Evolutionary conservation across 257 asterid species (phyloP), one percentile per base, ranked within the genome.

Genomic region (Solanum medicagineum): DNA sequence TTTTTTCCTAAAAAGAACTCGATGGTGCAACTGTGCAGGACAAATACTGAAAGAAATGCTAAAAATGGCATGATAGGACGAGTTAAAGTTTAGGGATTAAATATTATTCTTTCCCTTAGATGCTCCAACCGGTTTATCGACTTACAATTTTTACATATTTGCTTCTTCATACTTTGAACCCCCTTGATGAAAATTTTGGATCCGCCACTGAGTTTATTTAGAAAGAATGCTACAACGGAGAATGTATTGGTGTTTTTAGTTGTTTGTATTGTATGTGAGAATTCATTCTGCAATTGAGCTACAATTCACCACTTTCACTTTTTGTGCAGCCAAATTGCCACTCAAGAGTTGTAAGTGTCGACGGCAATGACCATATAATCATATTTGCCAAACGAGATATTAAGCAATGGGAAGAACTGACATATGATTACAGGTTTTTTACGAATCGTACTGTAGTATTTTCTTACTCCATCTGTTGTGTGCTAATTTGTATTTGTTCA

Each of bases 381-480:
- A 97, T 97, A 88, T 97, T 95, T 84, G 97, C 99, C 73, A 97
- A 97, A 92, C 93, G 99, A 85, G 98, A 97, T 84, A 91, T 97
- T 83, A 87, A 89, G 69, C 94, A 90, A 86, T 90, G 94, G 95
- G 99, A 97, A 89, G 99, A 97, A 87, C 87, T 97, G 88, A 90
- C 99, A 62, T 97, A 97, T 80, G 99, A 97, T 89, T 97, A 97
- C 94, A 97, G 99, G 99, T 97, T 87, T 54, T 60, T 68, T 49
- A 53, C 84, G 75, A 36, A 88, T 89, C 63, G 69, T 85, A 66
- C 45, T 51, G 17, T 70, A 74, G 40, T 77, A 82, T 19, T 79
- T 81, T 73, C 26, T 56, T 42, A 70, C 71, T 84, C 79, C 83
- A 53, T 75, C 19, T 75, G 36, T 56, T 24, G 40, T 26, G 63